Evolutionary conservation across 2,329 filamentous ascomycete species (phyloP).

Genomic region (Aspergillus novofumigatus): DNA sequence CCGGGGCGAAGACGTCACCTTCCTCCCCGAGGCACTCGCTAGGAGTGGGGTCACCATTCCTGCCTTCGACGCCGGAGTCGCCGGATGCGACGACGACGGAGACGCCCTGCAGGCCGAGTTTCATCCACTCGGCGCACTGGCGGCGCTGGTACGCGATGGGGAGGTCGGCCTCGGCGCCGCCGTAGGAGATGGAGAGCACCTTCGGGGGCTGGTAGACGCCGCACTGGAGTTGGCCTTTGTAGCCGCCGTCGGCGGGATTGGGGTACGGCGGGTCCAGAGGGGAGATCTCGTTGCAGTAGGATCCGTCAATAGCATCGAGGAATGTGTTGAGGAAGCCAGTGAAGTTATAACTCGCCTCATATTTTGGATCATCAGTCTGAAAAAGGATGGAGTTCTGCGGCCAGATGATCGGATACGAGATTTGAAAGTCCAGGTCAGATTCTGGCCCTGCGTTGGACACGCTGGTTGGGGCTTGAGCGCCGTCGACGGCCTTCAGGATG

Average conservation of each 20-base stretch:
- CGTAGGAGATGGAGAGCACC: slow-evolving; percentile 36
- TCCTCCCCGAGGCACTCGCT: slow-evolving; percentile 32
- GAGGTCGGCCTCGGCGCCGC: slow-evolving; percentile 28
- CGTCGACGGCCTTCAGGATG: slow-evolving; percentile 37
- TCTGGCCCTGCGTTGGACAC: slow-evolving; percentile 32
- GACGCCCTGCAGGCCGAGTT: slow-evolving; percentile 48
- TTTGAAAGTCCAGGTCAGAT: slow-evolving; percentile 44
- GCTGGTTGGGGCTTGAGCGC: slow-evolving; percentile 32
- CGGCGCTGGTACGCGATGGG: slow-evolving; percentile 34
- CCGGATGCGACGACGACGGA: slow-evolving; percentile 46
- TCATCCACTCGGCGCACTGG: slow-evolving; percentile 45
- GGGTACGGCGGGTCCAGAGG: slow-evolving; percentile 43
- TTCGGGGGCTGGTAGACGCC: slow-evolving; percentile 39
- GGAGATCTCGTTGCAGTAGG: slow-evolving; percentile 45
- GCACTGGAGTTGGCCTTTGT: slow-evolving; percentile 41
- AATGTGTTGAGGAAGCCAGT: slow-evolving; percentile 45
- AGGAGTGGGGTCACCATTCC: slow-evolving; percentile 23
- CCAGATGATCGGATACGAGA: slow-evolving; percentile 46
- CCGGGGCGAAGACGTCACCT: slow-evolving; percentile 34
- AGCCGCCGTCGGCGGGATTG: slow-evolving; percentile 35
- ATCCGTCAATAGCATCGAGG: slow-evolving; percentile 47
- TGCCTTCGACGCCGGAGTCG: slow-evolving; percentile 42
- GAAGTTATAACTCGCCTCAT: slow-evolving; percentile 37
- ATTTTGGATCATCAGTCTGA: slow-evolving; percentile 42
- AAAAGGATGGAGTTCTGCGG: slow-evolving; percentile 47